Evolutionary conservation across 2,329 filamentous ascomycete species (phyloP).

Genomic region (Fusarium robinianum): DNA sequence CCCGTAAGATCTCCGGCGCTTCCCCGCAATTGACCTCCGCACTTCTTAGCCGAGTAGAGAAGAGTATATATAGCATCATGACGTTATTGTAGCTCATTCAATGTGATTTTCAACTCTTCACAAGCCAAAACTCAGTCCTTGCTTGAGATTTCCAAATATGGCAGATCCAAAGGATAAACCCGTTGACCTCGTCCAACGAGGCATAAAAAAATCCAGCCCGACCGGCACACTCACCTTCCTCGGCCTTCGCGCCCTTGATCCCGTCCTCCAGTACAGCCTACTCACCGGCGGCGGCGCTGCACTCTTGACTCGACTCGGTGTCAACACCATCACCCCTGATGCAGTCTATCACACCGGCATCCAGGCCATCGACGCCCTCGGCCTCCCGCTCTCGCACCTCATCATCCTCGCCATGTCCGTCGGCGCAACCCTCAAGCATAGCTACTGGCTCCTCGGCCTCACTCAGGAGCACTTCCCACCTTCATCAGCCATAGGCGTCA

Average conservation of each 20-base stretch:
- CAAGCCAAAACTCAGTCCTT: no score
- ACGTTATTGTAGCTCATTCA: no score
- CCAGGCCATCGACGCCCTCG: constrained; percentile 45
- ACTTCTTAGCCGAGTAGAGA: no score
- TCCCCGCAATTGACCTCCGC: no score
- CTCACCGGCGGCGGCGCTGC: constrained; percentile 45
- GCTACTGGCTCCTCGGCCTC: constrained; percentile 54
- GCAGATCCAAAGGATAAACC: not conserved
- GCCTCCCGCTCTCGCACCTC: constrained; percentile 54
- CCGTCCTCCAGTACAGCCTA: constrained; percentile 41
- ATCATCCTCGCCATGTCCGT: constrained; percentile 58
- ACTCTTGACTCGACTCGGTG: constrained; percentile 52
- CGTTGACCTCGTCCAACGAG: constrained; percentile 45
- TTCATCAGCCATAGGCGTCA: constrained; percentile 48
- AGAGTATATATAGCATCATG: no score
- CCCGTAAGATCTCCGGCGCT: not conserved
- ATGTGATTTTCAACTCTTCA: no score
- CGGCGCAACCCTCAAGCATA: constrained; percentile 59
- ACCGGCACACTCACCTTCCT: constrained; percentile 46
- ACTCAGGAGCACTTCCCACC: constrained; percentile 56
- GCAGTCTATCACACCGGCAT: constrained; percentile 42
- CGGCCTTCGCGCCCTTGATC: constrained; percentile 44
- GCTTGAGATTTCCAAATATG: constrained; percentile 1
- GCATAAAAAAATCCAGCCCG: constrained; percentile 42
- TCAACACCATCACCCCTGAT: constrained; percentile 47